phyloP scores from a whole-genome alignment of 2,329 filamentous ascomycete genomes.

The Trichoderma sp. region DNA sequence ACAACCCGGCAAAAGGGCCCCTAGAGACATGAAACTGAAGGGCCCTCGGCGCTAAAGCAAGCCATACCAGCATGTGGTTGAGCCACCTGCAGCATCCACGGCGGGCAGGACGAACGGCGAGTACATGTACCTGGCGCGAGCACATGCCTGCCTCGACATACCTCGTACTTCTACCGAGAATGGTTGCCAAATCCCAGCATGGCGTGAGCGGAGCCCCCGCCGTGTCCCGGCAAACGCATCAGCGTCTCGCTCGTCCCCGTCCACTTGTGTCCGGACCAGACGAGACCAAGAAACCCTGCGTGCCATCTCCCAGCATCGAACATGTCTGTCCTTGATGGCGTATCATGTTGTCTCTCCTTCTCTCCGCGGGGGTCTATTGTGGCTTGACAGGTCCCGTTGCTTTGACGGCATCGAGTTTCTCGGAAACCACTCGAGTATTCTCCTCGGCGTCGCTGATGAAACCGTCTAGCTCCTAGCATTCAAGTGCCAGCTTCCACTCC shows the following conservation, averaged over 20 bases:
- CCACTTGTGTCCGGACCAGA: constrained; percentile 13
- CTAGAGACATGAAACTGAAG: background rate
- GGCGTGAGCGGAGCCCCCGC: background rate
- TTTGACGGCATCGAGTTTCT: constrained; percentile 1
- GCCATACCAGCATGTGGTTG: background rate
- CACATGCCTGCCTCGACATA: background rate
- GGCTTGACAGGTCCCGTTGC: constrained; percentile 9
- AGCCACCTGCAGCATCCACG: background rate
- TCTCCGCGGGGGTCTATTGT: constrained; percentile 1
- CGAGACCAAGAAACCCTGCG: constrained; percentile 3
- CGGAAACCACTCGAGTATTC: constrained; percentile 6
- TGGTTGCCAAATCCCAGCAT: background rate
- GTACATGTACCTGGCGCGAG: background rate
- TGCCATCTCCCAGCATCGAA: background rate
- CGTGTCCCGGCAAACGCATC: background rate
- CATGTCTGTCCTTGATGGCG: background rate
- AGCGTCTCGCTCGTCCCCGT: background rate
- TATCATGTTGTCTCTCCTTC: background rate
- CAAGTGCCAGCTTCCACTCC: constrained; percentile 5
- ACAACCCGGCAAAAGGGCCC: constrained; percentile 2
- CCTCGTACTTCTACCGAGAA: background rate
- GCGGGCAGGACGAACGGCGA: background rate
- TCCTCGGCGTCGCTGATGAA: constrained; percentile 20
- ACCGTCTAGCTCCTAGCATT: constrained; percentile 13
- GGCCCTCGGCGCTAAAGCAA: constrained; percentile 14